Percentiles rank a stretch among this genome's conserved stretches.
Evolutionary conservation across 306 rosid species (phyloP).

Genomic region (Potentilla sterilis): DNA sequence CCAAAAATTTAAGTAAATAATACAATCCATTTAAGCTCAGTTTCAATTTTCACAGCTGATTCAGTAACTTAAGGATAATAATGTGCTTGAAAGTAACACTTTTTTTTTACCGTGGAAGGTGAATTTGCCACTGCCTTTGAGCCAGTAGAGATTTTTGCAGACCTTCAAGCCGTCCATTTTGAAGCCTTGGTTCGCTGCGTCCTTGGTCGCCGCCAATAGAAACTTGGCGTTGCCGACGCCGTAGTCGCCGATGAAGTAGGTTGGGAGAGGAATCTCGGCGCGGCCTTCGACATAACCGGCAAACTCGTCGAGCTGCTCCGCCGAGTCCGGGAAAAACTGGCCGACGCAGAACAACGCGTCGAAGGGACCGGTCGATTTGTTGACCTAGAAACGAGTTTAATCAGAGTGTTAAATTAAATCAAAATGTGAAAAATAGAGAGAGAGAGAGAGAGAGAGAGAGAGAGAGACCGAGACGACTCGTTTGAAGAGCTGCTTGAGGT

Average conservation of each 20-base stretch:
- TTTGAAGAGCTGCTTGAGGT: slow-evolving; percentile 82
- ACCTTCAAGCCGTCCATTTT: slow-evolving; percentile 86
- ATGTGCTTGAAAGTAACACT: neutral
- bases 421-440: neutral
- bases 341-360: slow-evolving; percentile 89
- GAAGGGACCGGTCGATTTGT: slow-evolving; percentile 96
- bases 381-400: slow-evolving; percentile 52
- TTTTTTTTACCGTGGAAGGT: slow-evolving; percentile 50
- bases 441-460: slow-evolving; percentile 12
- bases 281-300: slow-evolving; percentile 61
- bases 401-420: slow-evolving; percentile 6
- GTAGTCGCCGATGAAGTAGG: slow-evolving; percentile 90
- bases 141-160: slow-evolving; percentile 76
- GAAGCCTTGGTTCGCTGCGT: slow-evolving; percentile 63
- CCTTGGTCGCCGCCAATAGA: slow-evolving; percentile 57
- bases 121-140: slow-evolving; percentile 96
- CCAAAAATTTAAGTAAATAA: neutral
- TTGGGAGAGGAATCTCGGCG: slow-evolving; percentile 62
- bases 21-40: neutral
- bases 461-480: slow-evolving; percentile 68
- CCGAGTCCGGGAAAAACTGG: slow-evolving; percentile 86
- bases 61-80: neutral
- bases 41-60: neutral
- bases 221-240: slow-evolving; percentile 76
- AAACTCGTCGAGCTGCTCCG: slow-evolving; percentile 62